Percentiles rank a stretch among this genome's conserved stretches.
phyloP scores from a whole-genome alignment of 2,329 filamentous ascomycete species.

The Septoria petroselini region DNA sequence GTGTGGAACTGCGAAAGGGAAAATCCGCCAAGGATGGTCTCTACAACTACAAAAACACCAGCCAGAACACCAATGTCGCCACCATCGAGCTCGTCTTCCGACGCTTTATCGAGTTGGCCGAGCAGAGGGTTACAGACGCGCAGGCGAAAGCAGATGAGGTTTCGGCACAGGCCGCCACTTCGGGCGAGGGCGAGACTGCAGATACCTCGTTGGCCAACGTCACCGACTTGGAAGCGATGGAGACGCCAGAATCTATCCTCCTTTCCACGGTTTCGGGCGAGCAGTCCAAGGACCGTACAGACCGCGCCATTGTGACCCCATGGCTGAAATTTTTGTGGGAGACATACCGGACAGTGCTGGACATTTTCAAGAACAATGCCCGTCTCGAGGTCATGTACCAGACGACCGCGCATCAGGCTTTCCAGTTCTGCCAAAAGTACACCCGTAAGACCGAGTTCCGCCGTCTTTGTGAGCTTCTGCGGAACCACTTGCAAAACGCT shows the following conservation, averaged over 20 bases:
- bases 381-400: slow-evolving; percentile 97
- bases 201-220: slow-evolving; percentile 69
- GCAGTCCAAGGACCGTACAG: slow-evolving; percentile 94
- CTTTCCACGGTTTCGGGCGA: slow-evolving; percentile 97
- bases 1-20: slow-evolving; percentile 95
- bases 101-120: slow-evolving; percentile 95
- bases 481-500: slow-evolving; percentile 97
- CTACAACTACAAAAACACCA: slow-evolving; percentile 99
- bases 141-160: slow-evolving; percentile 95
- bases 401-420: slow-evolving; percentile 94
- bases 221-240: slow-evolving; percentile 92
- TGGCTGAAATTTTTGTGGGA: slow-evolving; percentile 99
- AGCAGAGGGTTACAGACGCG: slow-evolving; percentile 91
- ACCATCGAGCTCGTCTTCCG: slow-evolving; percentile 98
- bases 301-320: slow-evolving; percentile 95
- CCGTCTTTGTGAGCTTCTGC: slow-evolving; percentile 92
- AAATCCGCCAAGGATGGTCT: slow-evolving; percentile 98
- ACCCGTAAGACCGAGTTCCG: slow-evolving; percentile 99
- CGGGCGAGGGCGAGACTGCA: slow-evolving; percentile 55
- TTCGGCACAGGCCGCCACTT: slow-evolving; percentile 71
- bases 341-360: slow-evolving; percentile 95
- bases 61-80: slow-evolving; percentile 96
- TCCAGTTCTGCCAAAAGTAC: slow-evolving; percentile 98
- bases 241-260: slow-evolving; percentile 97
- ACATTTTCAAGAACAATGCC: slow-evolving; percentile 98